Evolutionary conservation across 208 protist species (phyloP).

Genomic region (Crithidia mellificae): DNA sequence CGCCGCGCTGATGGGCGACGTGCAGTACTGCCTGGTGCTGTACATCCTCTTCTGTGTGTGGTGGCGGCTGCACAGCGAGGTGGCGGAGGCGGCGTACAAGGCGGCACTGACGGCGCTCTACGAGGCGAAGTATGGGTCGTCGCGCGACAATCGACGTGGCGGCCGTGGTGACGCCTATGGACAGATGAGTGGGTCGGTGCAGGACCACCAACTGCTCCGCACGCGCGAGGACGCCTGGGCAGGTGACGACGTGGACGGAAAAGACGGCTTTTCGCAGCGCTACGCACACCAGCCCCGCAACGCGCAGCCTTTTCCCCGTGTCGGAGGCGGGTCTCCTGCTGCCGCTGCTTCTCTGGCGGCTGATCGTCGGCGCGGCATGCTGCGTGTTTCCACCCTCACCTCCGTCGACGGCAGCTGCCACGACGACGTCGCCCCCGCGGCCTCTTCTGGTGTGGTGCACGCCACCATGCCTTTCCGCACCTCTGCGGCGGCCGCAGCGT

Average conservation of each 20-base stretch:
- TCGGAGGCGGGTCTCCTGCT: background rate
- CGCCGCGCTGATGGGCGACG: conserved; percentile 73
- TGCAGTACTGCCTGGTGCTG: conserved; percentile 79
- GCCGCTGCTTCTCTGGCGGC: too few relatives aligned
- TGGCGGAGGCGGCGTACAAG: conserved; percentile 33
- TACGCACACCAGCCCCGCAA: background rate
- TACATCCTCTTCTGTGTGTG: conserved; percentile 81
- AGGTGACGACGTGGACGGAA: conserved; percentile 1
- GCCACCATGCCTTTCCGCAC: background rate
- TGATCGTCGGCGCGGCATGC: conserved; percentile 5
- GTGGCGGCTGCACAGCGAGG: conserved; percentile 65
- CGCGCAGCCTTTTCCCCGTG: background rate
- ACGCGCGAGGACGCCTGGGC: background rate
- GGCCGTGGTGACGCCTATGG: background rate
- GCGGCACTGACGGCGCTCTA: background rate
- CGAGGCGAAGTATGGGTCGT: background rate
- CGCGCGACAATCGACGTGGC: background rate
- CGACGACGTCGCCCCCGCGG: background rate
- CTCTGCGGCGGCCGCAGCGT: background rate
- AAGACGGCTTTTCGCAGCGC: background rate
- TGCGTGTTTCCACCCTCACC: conserved; percentile 6
- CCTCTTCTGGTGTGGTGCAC: background rate
- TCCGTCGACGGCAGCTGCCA: conserved; percentile 12
- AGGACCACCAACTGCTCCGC: background rate
- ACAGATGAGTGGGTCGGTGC: background rate